A percentile compares a stretch with the other conserved stretches of the same genome.
Conservation (phyloP, 495 filamentous ascomycete species). For the Aspergillus haitiensis region DNA sequence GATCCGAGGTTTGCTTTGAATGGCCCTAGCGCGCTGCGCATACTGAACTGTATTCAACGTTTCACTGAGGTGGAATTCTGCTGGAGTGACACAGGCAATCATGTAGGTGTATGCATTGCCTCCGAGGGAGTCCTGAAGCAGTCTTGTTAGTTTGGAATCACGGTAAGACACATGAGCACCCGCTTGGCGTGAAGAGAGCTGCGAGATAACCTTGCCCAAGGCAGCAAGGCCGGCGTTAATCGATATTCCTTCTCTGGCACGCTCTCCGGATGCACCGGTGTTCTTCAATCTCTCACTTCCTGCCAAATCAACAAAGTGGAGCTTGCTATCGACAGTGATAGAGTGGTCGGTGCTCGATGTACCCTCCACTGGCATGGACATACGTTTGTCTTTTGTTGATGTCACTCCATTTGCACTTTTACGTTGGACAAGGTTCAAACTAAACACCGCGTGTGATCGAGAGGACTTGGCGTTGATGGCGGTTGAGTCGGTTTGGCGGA, state of each 20-base stretch:
- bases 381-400: constrained; percentile 72
- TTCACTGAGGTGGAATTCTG: constrained; percentile 96
- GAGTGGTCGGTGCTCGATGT: constrained; percentile 67
- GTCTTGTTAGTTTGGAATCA: constrained; percentile 91
- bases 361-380: constrained; percentile 84
- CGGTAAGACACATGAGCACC: constrained; percentile 96
- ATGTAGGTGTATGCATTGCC: constrained; percentile 99
- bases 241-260: constrained; percentile 95
- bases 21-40: constrained; percentile 91
- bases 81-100: constrained; percentile 97
- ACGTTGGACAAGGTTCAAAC: constrained; percentile 87
- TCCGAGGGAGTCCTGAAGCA: constrained; percentile 96
- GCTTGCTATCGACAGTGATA: constrained; percentile 93
- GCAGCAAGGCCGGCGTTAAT: constrained; percentile 97
- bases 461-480: constrained; percentile 98
- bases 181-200: constrained; percentile 84
- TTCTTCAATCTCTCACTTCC: constrained; percentile 98
- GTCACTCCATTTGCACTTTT: constrained; percentile 58
- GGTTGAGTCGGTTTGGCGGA: constrained; percentile 97
- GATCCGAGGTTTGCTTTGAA: constrained; percentile 96
- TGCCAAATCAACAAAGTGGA: constrained; percentile 98
- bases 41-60: constrained; percentile 97
- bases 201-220: constrained; percentile 96
- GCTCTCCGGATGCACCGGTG: constrained; percentile 90
- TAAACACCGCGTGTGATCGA: constrained; percentile 98